Percentiles rank a stretch among this genome's conserved stretches.
Evolutionary conservation across 306 rosid species (phyloP).

Genomic region (Vigna mungo): DNA sequence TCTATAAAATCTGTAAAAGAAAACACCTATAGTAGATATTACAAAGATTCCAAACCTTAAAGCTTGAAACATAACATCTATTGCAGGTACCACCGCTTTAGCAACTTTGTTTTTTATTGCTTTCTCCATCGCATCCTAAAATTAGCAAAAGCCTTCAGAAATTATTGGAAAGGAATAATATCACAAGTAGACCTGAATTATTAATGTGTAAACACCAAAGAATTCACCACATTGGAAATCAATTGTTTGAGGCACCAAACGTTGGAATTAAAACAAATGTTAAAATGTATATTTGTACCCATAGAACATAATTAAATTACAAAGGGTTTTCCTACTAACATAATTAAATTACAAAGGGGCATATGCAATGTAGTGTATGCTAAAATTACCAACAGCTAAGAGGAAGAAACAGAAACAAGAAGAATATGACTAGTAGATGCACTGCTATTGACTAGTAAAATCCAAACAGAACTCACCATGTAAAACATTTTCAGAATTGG

Average conservation of each 20-base stretch:
- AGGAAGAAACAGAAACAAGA: conserved; percentile 2
- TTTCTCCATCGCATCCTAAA: conserved; percentile 99
- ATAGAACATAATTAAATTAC: not conserved
- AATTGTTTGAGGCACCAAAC: not conserved
- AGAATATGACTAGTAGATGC: conserved; percentile 21
- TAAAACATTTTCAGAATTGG: conserved; percentile 8
- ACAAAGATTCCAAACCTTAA: conserved; percentile 68
- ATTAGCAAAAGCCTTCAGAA: conserved; percentile 46
- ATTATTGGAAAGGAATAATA: conserved; percentile 4
- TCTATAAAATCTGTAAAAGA: conserved; percentile 19
- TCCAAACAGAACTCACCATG: not conserved
- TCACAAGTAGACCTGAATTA: conserved; percentile 23
- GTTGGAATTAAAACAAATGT: conserved; percentile 7
- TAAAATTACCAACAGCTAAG: conserved; percentile 44
- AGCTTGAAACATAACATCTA: conserved; percentile 99
- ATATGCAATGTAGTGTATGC: conserved; percentile 41
- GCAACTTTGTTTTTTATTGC: conserved; percentile 96
- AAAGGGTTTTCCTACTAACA: not conserved
- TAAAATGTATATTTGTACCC: not conserved
- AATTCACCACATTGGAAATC: conserved; percentile 6
- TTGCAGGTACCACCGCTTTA: conserved; percentile 98
- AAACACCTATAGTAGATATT: conserved; percentile 23
- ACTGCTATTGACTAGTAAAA: conserved; percentile 14
- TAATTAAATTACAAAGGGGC: not conserved
- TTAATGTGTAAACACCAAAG: conserved; percentile 22